A percentile compares a stretch with the other conserved stretches of the same genome.
Evolutionary conservation across 1,284 basidiomycete species (phyloP).

Genomic region (Xerocomus tenax): DNA sequence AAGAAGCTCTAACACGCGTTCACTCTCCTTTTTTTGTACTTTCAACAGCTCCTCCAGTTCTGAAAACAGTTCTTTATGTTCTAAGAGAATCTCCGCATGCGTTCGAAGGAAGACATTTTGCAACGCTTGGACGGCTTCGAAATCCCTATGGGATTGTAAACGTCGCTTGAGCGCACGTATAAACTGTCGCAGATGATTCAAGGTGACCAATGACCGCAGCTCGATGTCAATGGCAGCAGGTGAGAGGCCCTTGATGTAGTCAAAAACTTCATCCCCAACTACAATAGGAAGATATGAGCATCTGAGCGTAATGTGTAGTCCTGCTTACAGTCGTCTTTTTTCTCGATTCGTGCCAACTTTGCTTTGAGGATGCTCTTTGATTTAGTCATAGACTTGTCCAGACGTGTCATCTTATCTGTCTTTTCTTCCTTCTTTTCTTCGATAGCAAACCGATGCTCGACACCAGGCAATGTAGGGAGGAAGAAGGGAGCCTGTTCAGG

Average conservation of each 20-base stretch:
- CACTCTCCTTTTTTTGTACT: slow-evolving; percentile 66
- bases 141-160: slow-evolving; percentile 76
- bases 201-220: slow-evolving; percentile 68
- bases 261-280: slow-evolving; percentile 75
- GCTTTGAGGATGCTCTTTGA: slow-evolving; percentile 70
- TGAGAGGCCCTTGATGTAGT: slow-evolving; percentile 77
- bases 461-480: slow-evolving; percentile 80
- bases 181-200: slow-evolving; percentile 63
- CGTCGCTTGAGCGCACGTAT: slow-evolving; percentile 68
- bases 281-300: not conserved
- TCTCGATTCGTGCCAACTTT: slow-evolving; percentile 51
- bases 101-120: slow-evolving; percentile 77
- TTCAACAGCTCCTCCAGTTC: slow-evolving; percentile 51
- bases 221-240: slow-evolving; percentile 89
- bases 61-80: slow-evolving; percentile 53
- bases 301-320: not conserved
- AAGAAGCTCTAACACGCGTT: slow-evolving; percentile 62
- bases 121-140: slow-evolving; percentile 90
- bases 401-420: slow-evolving; percentile 41
- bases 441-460: slow-evolving; percentile 71
- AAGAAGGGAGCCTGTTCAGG: slow-evolving; percentile 97
- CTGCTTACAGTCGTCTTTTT: slow-evolving; percentile 61
- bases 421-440: slow-evolving; percentile 37
- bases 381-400: slow-evolving; percentile 48
- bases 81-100: slow-evolving; percentile 76